Conservation (phyloP, 148 eudicot genomes). For the Amaranthus cruentus region DNA sequence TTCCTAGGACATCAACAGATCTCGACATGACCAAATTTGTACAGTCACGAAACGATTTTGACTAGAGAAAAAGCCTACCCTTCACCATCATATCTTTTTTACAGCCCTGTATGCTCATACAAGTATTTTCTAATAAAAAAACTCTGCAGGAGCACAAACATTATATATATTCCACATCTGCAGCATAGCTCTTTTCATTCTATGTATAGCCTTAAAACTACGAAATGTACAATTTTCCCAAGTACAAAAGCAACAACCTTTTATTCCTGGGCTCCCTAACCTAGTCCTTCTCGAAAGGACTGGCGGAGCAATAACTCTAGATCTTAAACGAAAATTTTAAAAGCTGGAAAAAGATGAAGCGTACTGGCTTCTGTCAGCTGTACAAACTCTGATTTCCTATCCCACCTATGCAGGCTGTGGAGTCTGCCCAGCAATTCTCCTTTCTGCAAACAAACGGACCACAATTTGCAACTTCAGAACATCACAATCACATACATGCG, state of each 20-base stretch:
- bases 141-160: conserved; percentile 38
- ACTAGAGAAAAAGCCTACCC: conserved; percentile 31
- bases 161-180: conserved; percentile 34
- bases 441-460: conserved; percentile 37
- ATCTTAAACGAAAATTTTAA: conserved; percentile 18
- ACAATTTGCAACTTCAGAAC: background rate
- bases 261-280: conserved; percentile 56
- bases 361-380: conserved; percentile 59
- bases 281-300: conserved; percentile 13
- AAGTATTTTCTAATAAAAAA: conserved; percentile 7
- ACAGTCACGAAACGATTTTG: conserved; percentile 37
- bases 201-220: conserved; percentile 64
- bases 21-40: conserved; percentile 43
- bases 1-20: conserved; percentile 31
- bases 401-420: conserved; percentile 36
- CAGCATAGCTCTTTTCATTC: conserved; percentile 48
- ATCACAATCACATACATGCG: background rate
- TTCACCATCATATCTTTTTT: conserved; percentile 25
- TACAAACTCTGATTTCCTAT: conserved; percentile 47
- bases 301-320: conserved; percentile 30
- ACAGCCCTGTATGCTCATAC: conserved; percentile 34
- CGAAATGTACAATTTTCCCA: conserved; percentile 76
- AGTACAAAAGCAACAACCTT: conserved; percentile 49
- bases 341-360: conserved; percentile 29
- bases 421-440: conserved; percentile 57